Conservation (phyloP, 169 alveolate species). For the Plasmodium chabaudi region DNA sequence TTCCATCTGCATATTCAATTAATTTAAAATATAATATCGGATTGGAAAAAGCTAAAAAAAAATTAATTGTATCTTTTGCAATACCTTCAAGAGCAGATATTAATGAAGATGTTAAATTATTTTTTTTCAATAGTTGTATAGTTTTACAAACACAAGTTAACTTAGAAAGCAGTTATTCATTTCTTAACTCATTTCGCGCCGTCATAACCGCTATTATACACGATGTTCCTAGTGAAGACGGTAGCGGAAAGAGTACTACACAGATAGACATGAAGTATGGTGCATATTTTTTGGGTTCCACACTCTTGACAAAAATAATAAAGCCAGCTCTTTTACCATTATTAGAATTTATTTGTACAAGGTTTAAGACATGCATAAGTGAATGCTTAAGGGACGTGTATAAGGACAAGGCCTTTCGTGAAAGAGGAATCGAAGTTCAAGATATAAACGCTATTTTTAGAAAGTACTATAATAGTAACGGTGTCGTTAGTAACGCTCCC, state of each 20-base stretch:
- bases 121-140: conserved; percentile 24
- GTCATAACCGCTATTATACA: conserved; percentile 18
- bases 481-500: no score
- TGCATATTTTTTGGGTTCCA: conserved; percentile 10
- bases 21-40: conserved; percentile 10
- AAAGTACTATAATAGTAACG: no score
- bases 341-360: conserved; percentile 13
- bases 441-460: no score
- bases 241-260: not conserved
- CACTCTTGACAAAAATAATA: conserved; percentile 21
- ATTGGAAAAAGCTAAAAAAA: conserved; percentile 18
- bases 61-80: not conserved
- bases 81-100: conserved; percentile 43
- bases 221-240: not conserved
- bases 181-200: conserved; percentile 29
- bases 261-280: conserved; percentile 40
- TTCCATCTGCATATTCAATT: not conserved
- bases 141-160: conserved; percentile 8
- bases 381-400: conserved; percentile 4
- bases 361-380: conserved; percentile 12
- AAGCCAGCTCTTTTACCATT: conserved; percentile 9
- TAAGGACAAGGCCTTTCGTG: not conserved
- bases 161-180: conserved; percentile 1
- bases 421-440: not conserved
- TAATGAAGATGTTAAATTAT: conserved; percentile 21